phyloP scores from a whole-genome alignment of 345 rosid species.

The Streptanthus diversifolius region DNA sequence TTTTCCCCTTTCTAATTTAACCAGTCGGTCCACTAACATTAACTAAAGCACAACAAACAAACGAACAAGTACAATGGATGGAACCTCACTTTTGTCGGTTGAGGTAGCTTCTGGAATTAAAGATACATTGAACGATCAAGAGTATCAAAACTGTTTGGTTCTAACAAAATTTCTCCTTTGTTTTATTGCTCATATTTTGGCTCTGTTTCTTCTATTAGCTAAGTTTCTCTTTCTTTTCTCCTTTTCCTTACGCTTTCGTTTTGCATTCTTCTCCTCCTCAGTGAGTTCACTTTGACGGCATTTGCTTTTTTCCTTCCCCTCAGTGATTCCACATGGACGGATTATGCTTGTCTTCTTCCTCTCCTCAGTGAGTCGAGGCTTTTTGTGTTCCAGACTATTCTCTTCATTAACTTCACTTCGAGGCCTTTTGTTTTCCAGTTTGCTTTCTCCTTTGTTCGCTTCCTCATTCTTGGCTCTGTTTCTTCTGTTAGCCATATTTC shows the following conservation, averaged over 20 bases:
- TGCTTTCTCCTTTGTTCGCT: not conserved
- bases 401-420: not conserved
- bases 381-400: not conserved
- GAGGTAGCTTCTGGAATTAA: not conserved
- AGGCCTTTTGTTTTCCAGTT: not conserved
- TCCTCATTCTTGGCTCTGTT: not conserved
- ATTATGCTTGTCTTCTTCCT: not conserved
- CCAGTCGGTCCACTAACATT: not conserved
- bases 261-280: not conserved
- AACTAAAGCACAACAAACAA: not conserved
- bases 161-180: not conserved
- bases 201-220: not conserved
- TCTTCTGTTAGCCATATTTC: not conserved
- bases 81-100: not conserved
- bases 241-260: not conserved
- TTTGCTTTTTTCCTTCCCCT: not conserved
- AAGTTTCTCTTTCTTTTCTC: not conserved
- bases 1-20: too few species aligned
- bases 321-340: not conserved
- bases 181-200: not conserved
- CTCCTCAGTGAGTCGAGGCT: not conserved
- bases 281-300: not conserved
- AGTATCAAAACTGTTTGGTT: not conserved
- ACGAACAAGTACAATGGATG: not conserved
- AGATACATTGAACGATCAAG: not conserved